Evolutionary conservation across 2,329 filamentous ascomycete species (phyloP).

Genomic region (Penicillium janthinellum): DNA sequence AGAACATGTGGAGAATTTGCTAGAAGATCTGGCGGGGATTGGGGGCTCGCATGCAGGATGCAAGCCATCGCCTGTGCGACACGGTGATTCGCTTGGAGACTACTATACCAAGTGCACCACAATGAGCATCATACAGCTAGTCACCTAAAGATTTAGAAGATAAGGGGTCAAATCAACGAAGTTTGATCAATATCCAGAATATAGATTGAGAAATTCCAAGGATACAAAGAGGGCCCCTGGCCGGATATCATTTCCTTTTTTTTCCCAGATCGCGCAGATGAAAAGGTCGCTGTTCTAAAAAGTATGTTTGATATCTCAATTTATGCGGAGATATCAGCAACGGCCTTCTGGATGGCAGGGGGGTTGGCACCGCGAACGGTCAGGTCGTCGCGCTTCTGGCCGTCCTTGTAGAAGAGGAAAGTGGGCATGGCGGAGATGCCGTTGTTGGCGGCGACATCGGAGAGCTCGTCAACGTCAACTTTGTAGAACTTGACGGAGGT

Average conservation of each 20-base stretch:
- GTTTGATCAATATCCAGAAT: not conserved
- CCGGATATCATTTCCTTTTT: conserved; percentile 5
- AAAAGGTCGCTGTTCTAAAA: not conserved
- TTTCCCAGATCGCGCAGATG: not conserved
- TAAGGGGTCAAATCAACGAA: not conserved
- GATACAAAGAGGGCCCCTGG: conserved; percentile 6
- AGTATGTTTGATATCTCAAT: conserved; percentile 1
- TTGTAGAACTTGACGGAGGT: conserved; percentile 75
- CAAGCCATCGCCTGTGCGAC: not conserved
- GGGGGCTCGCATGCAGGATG: conserved; percentile 11
- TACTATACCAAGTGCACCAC: not conserved
- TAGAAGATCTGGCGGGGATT: not conserved
- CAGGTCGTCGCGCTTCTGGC: conserved; percentile 60
- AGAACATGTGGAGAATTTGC: not conserved
- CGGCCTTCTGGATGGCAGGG: conserved; percentile 57
- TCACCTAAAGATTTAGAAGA: too few relatives aligned
- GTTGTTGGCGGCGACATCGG: conserved; percentile 74
- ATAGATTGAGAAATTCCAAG: not conserved
- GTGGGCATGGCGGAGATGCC: conserved; percentile 90
- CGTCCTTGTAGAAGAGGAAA: conserved; percentile 81
- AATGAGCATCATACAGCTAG: not conserved
- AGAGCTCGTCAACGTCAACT: conserved; percentile 83
- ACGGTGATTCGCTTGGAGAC: not conserved
- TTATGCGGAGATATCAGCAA: conserved; percentile 30
- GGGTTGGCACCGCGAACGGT: conserved; percentile 83